Base-by-base conservation (phyloP, 2,329 filamentous ascomycete species). In the Parasarocladium wereldwijsianum region DNA sequence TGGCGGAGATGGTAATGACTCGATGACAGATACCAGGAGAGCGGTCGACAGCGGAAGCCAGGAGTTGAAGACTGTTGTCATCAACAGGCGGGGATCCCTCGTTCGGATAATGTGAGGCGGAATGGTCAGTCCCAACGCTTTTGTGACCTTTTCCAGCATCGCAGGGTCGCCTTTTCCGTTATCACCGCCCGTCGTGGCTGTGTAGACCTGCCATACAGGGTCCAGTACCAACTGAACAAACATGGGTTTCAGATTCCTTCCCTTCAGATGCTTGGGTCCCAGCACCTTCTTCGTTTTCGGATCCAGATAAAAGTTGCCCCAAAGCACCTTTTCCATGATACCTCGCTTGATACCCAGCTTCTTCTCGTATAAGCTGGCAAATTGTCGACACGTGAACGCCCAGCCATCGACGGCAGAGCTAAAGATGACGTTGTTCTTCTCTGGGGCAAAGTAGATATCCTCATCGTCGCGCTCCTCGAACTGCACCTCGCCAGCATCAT, bases 341-440 rank as follows among this genome's bases (percentile, higher is more conserved):
- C 73, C 74, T 26, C 86, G 70, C 55, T 93, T 96, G 53, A 96
- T 92, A 10, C 90, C 87, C 6, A 98, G 68, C 52, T 98, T 98
- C 62, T 86, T 93, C 55, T 96, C 87, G 47, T 96, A 98, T 17
- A 96, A 60, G 21, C 72, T 72, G 12, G 90, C 86, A 49, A 98
- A 98, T 45, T 98, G 90, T 29, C 85, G 73, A 29, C 93, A 77
- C 0, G 90, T 98, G 45, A 98, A 98, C 3, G 90, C 90, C 90
- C 90, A 98, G n/a, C 90, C 90, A 48, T 98, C 90, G 33, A 93
- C 79, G 35, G 90, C 90, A 50, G 87, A 96, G 59, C 84, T 85
- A 52, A 98, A 98, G 39, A 98, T 96, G 51, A 98, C 90, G 47
- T 98, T 98, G 53, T 94, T 94, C 55, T 87, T 93, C 49, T 98